These are phyloP conservation scores for Physcia stellaris DNA, from an alignment of 495 filamentous ascomycete genomes.

Conservation along the genomic window DNA sequence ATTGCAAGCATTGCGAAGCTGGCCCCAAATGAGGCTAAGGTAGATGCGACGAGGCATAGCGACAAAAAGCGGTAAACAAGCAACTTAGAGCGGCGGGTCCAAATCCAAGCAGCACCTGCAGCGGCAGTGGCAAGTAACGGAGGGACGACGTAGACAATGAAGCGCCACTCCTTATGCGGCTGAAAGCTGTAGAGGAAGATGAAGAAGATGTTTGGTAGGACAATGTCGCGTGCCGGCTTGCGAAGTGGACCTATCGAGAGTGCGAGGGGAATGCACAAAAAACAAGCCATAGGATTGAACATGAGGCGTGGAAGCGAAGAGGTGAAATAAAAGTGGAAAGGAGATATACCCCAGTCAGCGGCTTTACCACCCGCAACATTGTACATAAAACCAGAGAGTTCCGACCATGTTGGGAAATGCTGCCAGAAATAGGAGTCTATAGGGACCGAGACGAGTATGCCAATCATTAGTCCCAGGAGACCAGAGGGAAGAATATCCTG, in stretches of 20 bases:
- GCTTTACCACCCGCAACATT: slow-evolving; percentile 62
- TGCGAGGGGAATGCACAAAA: slow-evolving; percentile 52
- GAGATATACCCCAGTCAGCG: slow-evolving; percentile 74
- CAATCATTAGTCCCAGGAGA: slow-evolving; percentile 42
- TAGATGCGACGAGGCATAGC: slow-evolving; percentile 39
- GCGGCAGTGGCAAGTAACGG: slow-evolving; percentile 66
- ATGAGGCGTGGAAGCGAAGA: slow-evolving; percentile 72
- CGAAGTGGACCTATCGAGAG: slow-evolving; percentile 38
- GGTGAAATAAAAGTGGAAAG: slow-evolving; percentile 75
- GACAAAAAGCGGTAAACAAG: slow-evolving; percentile 42
- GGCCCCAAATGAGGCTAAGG: slow-evolving; percentile 41
- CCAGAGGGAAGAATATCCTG: slow-evolving; percentile 53
- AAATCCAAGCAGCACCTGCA: slow-evolving; percentile 59
- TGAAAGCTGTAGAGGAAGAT: slow-evolving; percentile 66
- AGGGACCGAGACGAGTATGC: slow-evolving; percentile 50
- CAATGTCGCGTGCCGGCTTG: slow-evolving; percentile 32
- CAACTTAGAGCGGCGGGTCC: slow-evolving; percentile 49
- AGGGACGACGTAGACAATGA: slow-evolving; percentile 82
- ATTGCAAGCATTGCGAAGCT: slow-evolving; percentile 53
- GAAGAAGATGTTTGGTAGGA: slow-evolving; percentile 57
- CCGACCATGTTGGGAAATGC: slow-evolving; percentile 66
- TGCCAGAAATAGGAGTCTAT: slow-evolving; percentile 94
- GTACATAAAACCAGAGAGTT: slow-evolving; percentile 78
- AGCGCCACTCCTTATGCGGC: slow-evolving; percentile 94
- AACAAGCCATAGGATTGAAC: slow-evolving; percentile 55